Base-by-base conservation (phyloP, 2,329 filamentous ascomycete species). In the Scedosporium minutisporum region DNA sequence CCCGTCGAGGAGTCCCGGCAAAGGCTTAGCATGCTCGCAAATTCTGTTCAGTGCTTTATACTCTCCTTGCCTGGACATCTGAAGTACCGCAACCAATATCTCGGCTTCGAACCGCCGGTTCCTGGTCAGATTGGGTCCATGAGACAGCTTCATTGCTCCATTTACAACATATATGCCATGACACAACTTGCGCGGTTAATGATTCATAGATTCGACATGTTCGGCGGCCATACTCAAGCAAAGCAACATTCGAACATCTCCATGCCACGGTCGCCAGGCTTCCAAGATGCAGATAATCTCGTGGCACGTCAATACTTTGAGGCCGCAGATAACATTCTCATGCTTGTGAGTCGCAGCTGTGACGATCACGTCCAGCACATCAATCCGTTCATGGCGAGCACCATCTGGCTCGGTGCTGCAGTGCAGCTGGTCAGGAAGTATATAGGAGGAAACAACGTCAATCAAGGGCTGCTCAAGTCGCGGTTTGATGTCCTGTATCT, bases 131-230 rank as follows among this genome's bases (percentile, higher is more conserved):
- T 57, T 4, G 57, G 42, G 9, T 69, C 65, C 10, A 29, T 44
- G 6, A 67, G 69, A 12, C 69, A 71, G 41, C 63, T 65, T 9
- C 70, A 74, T 62, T 68, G 66, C 53, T 65, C 65, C 29, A 70
- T 71, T 7, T 74, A 73, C 66, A 68, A 68, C 57, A 71, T 74
- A 10, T 68, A 71, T 63, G 53, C 73, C 38, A 73, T 75, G 71
- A 70, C 67, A 0, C 71, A 74, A 63, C 68, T 75, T 9, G 67
- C 71, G 12, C 66, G 68, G 7, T 66, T 75, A 59, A 74, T 75
- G 72, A 70, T 71, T 33, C 65, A 71, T 57, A 68, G 71, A 48
- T 70, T 72, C 62, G 66, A 72, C 48, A 65, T 72, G 16, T 73
- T 71, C 61, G 62, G 67, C 62, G 66, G 64, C 16, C 64, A 63